Base-by-base conservation (phyloP, 495 filamentous ascomycete genomes). In the Delitschia confertaspora region DNA sequence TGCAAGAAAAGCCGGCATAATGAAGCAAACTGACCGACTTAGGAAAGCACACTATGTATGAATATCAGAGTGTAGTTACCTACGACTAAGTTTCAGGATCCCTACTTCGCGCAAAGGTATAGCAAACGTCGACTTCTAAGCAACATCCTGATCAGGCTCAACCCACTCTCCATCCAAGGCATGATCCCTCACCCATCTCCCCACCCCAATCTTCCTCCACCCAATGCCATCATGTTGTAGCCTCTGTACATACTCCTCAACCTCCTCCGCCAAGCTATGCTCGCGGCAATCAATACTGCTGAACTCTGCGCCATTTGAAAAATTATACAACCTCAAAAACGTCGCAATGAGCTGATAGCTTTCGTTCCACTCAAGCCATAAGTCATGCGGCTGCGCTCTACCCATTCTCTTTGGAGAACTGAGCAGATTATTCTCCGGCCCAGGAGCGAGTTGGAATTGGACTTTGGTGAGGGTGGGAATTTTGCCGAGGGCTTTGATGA, bases 281-380 rank as follows among this genome's bases (percentile, higher is more conserved):
- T 33, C 24, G 4, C 30, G 18, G 26, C 50, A 53, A 35, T 53
- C 50, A 4, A 11, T 18, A 26, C 43, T 47, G 4, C 33, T 30
- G 25, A 53, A 53, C 21, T 33, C 42, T 2, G 16, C 25, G 3
- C 42, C 49, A 19, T 52, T 31, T 21, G 40, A 13, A 18, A 42
- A 46, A n/a, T 42, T 25, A 18, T 42, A 52, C 0, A 27, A 19
- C n/a, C 31, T 38, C 1, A 55, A 32, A 17, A 55, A 55, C 8
- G 24, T 35, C 8, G 51, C 45, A 16, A 55, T 43, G 23, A 20
- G 20, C 10, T 39, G 37, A 30, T 55, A 55, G 5, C 22, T 41
- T 8, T 41, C 46, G 13, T 46, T 50, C 46, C 46, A 50, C 37
- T 55, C 51, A 19, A 55, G 19, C 51, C 51, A 55, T 8, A 55